Conservation (phyloP, 2,329 filamentous ascomycete species). For the Monilinia fructigena region DNA sequence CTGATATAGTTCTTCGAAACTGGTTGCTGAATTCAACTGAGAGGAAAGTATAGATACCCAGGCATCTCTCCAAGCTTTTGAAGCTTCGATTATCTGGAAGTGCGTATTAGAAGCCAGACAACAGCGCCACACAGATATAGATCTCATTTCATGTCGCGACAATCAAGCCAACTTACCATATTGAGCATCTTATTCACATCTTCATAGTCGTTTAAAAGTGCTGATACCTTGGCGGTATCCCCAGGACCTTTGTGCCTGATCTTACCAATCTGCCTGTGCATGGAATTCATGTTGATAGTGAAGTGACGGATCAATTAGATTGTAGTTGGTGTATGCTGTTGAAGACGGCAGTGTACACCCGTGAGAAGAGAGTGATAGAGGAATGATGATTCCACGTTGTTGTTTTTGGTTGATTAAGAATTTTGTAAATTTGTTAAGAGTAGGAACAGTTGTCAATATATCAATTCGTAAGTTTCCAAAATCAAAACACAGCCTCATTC, state of each 20-base stretch:
- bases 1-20: slow-evolving; percentile 72
- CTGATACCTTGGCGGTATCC: slow-evolving; percentile 73
- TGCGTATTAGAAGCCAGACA: slow-evolving; percentile 25
- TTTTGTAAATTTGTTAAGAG: background rate
- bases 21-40: slow-evolving; percentile 64
- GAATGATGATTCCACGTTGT: slow-evolving; percentile 19
- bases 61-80: slow-evolving; percentile 73
- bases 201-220: slow-evolving; percentile 75
- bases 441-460: slow-evolving; percentile 10
- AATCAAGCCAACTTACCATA: slow-evolving; percentile 53
- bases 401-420: background rate
- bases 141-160: background rate
- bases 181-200: slow-evolving; percentile 73
- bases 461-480: slow-evolving; percentile 7
- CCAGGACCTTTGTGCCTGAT: slow-evolving; percentile 66
- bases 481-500: slow-evolving; percentile 10
- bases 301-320: slow-evolving; percentile 21
- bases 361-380: slow-evolving; percentile 3
- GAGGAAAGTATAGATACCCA: slow-evolving; percentile 71
- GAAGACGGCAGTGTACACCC: background rate
- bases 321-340: slow-evolving; percentile 20
- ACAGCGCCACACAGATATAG: background rate
- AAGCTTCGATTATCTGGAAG: slow-evolving; percentile 68
- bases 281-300: slow-evolving; percentile 58
- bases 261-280: slow-evolving; percentile 73